These are phyloP conservation scores for Kwoniella mangroviensis DNA, from an alignment of 768 basidiomycete species.

Conservation along the genomic window DNA sequence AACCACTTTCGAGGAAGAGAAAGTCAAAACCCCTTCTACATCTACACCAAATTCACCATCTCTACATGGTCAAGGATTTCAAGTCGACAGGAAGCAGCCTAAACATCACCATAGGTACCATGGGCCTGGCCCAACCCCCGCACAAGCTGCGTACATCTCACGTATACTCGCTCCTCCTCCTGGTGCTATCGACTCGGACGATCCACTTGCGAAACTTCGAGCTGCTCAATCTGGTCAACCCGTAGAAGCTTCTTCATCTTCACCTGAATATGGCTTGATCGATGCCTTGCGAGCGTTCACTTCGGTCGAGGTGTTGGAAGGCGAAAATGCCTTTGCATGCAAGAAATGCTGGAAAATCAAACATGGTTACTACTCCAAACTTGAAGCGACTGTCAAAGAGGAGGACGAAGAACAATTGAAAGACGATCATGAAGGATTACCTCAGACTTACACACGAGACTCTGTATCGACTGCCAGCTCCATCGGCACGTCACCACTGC, in stretches of 20 bases:
- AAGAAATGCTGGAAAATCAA: conserved; percentile 88
- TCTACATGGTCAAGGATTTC: neutral
- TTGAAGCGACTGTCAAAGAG: conserved; percentile 38
- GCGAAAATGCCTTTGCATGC: conserved; percentile 93
- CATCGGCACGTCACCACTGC: neutral
- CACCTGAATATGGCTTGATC: conserved; percentile 54
- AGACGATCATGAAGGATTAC: neutral
- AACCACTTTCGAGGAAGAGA: conserved; percentile 4
- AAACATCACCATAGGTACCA: conserved; percentile 18
- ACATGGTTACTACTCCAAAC: conserved; percentile 62
- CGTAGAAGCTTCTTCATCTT: neutral
- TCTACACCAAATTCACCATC: conserved; percentile 12
- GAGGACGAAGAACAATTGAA: conserved; percentile 48
- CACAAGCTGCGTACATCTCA: conserved; percentile 58
- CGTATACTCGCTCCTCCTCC: conserved; percentile 52
- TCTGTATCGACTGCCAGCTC: conserved; percentile 8
- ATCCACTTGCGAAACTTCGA: conserved; percentile 49
- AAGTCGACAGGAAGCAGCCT: neutral
- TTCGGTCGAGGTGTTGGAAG: conserved; percentile 87
- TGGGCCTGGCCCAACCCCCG: conserved; percentile 48
- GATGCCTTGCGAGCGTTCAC: conserved; percentile 88
- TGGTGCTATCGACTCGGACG: conserved; percentile 21
- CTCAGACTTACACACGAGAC: conserved; percentile 4
- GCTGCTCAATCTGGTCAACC: conserved; percentile 40
- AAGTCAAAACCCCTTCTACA: conserved; percentile 8